Base-by-base conservation (phyloP, 2,329 filamentous ascomycete species). In the Knufia petricola region DNA sequence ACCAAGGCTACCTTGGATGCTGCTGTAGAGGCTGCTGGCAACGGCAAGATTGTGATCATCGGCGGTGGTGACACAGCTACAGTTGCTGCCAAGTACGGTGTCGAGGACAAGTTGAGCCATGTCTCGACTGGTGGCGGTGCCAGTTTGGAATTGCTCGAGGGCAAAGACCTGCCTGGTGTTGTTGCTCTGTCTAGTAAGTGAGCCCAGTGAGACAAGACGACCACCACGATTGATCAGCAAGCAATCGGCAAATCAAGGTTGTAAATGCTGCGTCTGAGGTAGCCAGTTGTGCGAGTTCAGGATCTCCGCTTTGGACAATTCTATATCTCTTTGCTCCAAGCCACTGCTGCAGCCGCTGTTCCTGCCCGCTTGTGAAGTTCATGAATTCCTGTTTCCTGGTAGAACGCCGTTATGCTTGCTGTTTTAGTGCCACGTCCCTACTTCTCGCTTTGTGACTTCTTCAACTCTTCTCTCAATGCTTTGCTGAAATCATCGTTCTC, bases 21-120 rank as follows among this genome's bases (percentile, higher is more conserved):
- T 50, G 89, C 84, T 47, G 88, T 96, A 47, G 76, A 77, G 20
- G 92, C 85, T 52, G 85, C 84, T 52, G 75, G 86, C 69, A 78
- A 74, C 53, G 89, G 88, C 68, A 89, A 92, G 77, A 95, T 92
- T 62, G 92, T 96, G 68, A 96, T 98, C 72, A 95, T 98, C 57
- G 92, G 92, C 55, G 92, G 92, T 69, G 92, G 92, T 70, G 92
- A 98, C 71, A 98, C 92, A 45, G 92, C 92, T 44, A 98, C 92
- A 52, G 92, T 96, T 41, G 92, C 92, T 48, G 90, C 89, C 68
- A 95, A 98, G 78, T 98, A 95, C 69, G 83, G 83, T 48, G 90
- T 87, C 55, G 92, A 98, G 78, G 82, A 87, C 71, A 94, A 96
- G 81, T 79, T 96, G 64, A 95, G 88, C 75, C 92, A 98, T 74